Base-by-base conservation (phyloP, 129 eudicot genomes). In the Escallonia herrerae region DNA sequence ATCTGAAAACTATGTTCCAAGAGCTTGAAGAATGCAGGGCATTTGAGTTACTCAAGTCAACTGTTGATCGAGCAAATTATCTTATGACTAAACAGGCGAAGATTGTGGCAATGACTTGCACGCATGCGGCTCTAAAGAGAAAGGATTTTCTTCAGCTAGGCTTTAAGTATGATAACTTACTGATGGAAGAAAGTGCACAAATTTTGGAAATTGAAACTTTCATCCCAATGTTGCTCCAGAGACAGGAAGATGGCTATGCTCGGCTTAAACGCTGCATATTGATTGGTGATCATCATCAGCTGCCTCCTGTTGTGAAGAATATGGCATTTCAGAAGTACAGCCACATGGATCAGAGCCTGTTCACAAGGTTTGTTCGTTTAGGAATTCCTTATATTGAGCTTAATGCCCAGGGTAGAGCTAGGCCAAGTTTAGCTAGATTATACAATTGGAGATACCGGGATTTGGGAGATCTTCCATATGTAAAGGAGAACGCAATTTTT, bases 131-230 rank as follows among this genome's bases (percentile, higher is more conserved):
- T 44, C 89, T 93, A 41, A 93, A 93, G 80, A 66, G 99, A 68
- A 93, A 93, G 74, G 99, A 93, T 63, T 89, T 93, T 65, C 81
- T 93, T 50, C 77, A 93, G 53, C 40, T 86, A 76, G 99, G 99
- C 51, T 93, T 93, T 57, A 93, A 93, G 61, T 93, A 93, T 48
- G 99, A 93, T 76, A 93, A 93, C 77, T 55, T 93, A 56, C 66
- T 93, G 68, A 93, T 93, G 99, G 99, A 93, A 82, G 99, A 93
- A 84, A 93, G 99, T 78, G 99, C 99, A 13, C 99, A 93, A 10
- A 93, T 93, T 39, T 70, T 93, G 76, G 99, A 93, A 66, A 93
- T 93, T 40, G 99, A 93, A 58, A 93, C 99, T 38, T 93, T 93
- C 64, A 93, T 93, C 52, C 99, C 99, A 33, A 93, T 93, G 99